Evolutionary conservation across 1,284 basidiomycete genomes (phyloP), one percentile per base, ranked within the genome.

Genomic region (Vanrija sp.): DNA sequence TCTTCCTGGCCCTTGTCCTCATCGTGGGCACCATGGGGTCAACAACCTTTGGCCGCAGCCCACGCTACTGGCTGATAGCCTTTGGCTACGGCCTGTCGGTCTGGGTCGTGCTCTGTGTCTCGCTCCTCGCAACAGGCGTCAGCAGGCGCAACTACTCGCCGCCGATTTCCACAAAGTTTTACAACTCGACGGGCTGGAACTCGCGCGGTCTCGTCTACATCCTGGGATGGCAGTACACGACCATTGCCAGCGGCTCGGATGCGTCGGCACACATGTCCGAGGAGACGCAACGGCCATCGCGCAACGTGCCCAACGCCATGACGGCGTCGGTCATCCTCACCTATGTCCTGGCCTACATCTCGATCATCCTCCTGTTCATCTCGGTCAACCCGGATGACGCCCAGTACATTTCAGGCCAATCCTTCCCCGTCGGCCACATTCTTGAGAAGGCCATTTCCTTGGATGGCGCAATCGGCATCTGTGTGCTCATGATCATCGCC

Each of bases 271-370:
- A 59, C 56, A 71, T 76, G 62, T 71, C 73, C 2, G 74, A 76
- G 51, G 74, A 76, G 48, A 76, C 74, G 16, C 68, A 72, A 44
- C 71, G 72, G 51, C 74, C 74, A 2, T 69, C 70, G 18, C 55
- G 74, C 50, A 71, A 70, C 49, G 74, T 76, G 2, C 74, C 74
- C 10, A 70, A 71, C 23, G 74, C 73, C 5, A 76, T 75, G 73
- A 57, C 64, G 6, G 56, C 52, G 18, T 62, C 68, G 2, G 62
- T 73, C 35, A 52, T 67, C 14, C 39, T 62, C 9, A 69, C 69
- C 2, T 75, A 75, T 41, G 49, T 69, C 2, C 42, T 72, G 27
- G 72, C 66, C 15, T 76, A 74, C 57, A 68, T 76, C 41, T 62
- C 69, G 3, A 74, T 74, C 42, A 57, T 72, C 20, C 53, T 74